Evolutionary conservation across 306 rosid genomes (phyloP), one percentile per base, ranked within the genome.

Genomic region (Begonia loranthoides): DNA sequence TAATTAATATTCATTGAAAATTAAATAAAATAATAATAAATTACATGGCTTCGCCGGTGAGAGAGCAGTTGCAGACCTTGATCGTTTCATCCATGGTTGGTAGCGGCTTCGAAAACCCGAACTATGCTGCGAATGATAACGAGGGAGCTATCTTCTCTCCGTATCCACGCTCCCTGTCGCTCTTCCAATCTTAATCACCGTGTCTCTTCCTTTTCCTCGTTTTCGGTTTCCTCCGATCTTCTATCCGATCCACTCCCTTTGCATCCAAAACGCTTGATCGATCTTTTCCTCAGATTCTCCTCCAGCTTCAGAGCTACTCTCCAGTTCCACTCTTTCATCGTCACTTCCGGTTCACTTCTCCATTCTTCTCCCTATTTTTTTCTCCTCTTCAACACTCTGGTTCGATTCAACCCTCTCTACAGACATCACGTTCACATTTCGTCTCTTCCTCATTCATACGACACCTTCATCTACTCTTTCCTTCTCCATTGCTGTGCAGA

Each of bases 401-500:
- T 71, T 14, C 76, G 81, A 3, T 66, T 61, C 47, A 78, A 78
- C 65, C 57, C 61, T 34, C 71, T 84, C 56, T 76, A 40, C 54
- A 53, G 55, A 2, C 58, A 43, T 48, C 17, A 9, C 2, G 17
- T 44, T 6, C 21, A 12, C 5, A 5, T 41, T 15, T 49, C 53
- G 1, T 17, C 12, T 12, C 9, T 33, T 11, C 56, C 62, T 33
- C 49, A 56, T 56, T 63, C 46, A 12, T 76, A 73, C 54, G 82
- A 78, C 55, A 66, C 79, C 65, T 78, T 76, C 75, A 58, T 85
- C 33, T 77, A 66, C 50, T 66, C 80, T 13, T 78, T 76, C 62
- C 76, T 84, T 15, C 66, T 64, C 45, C 76, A 81, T 15, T 59
- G 87, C 17, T 84, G 79, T 56, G 76, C 76, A 19, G 65, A 62